A percentile compares a stretch with the other conserved stretches of the same genome.
phyloP scores from a whole-genome alignment of 1,284 basidiomycete genomes.

The Cryptococcus jaspeensis region DNA sequence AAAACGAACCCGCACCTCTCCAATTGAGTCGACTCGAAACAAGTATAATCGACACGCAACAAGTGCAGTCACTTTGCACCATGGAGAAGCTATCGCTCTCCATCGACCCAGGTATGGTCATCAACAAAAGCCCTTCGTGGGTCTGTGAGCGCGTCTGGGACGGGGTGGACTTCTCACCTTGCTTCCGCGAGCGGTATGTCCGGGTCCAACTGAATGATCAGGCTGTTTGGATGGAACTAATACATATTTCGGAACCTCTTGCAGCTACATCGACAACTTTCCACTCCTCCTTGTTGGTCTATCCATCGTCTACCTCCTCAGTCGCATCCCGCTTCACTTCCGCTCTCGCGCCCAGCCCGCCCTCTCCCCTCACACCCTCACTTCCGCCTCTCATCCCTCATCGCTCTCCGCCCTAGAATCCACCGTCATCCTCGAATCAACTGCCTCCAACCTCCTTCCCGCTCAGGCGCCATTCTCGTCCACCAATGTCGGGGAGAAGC shows the following conservation, averaged over 20 bases:
- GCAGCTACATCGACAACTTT: constrained; percentile 19
- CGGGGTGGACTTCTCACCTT: constrained; percentile 50
- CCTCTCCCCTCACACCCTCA: constrained; percentile 19
- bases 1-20: too few relatives aligned
- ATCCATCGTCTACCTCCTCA: constrained; percentile 28
- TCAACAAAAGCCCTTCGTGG: too few relatives aligned
- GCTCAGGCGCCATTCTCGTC: background rate
- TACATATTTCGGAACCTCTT: too few relatives aligned
- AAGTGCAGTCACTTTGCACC: too few relatives aligned
- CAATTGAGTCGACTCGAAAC: too few relatives aligned
- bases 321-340: constrained; percentile 4
- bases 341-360: background rate
- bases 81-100: too few relatives aligned
- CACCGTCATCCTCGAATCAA: constrained; percentile 34
- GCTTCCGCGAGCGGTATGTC: constrained; percentile 46
- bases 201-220: too few relatives aligned
- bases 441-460: constrained; percentile 31
- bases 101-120: too few relatives aligned
- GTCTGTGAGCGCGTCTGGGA: too few relatives aligned
- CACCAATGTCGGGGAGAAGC: constrained; percentile 4
- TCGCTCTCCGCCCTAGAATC: constrained; percentile 42
- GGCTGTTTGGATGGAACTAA: too few relatives aligned
- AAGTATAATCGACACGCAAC: too few relatives aligned
- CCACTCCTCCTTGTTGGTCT: constrained; percentile 36
- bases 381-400: constrained; percentile 26